These are phyloP conservation scores for Pachysandra terminalis DNA, from an alignment of 164 flowering plant species.

Conservation along the genomic window DNA sequence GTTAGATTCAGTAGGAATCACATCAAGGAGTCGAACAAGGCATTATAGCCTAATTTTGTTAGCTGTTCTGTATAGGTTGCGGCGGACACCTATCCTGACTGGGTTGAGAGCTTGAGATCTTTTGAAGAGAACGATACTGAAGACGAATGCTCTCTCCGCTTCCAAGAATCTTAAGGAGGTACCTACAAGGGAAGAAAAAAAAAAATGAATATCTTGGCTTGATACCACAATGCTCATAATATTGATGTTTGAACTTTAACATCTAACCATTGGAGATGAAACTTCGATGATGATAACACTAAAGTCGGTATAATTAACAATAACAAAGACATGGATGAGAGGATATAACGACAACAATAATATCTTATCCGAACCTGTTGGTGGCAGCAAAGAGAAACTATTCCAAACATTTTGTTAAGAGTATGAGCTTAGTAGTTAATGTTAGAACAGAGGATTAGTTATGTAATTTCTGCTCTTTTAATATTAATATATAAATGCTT, in stretches of 20 bases:
- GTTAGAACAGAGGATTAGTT: too few species aligned
- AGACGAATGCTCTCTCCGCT: constrained; percentile 86
- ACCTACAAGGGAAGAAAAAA: constrained; percentile 41
- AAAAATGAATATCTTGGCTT: not conserved
- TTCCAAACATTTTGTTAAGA: too few species aligned
- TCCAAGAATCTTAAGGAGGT: constrained; percentile 71
- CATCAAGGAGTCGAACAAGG: not conserved
- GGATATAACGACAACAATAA: too few species aligned
- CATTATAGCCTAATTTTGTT: constrained; percentile 4
- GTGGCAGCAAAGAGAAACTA: too few species aligned
- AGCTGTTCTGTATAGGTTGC: constrained; percentile 46
- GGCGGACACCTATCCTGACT: constrained; percentile 43
- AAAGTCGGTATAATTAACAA: not conserved
- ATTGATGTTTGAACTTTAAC: too few species aligned
- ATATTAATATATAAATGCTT: too few species aligned
- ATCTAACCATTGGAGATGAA: not conserved
- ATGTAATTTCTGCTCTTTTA: too few species aligned
- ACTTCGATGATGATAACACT: not conserved
- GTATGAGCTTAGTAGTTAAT: too few species aligned
- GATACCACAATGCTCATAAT: not conserved
- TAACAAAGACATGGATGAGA: too few species aligned
- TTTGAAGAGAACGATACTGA: constrained; percentile 83
- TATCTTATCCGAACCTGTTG: too few species aligned
- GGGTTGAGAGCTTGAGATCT: constrained; percentile 33
- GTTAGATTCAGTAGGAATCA: not conserved